Percentiles rank a stretch among this genome's conserved stretches.
phyloP scores from a whole-genome alignment of 169 alveolate genomes.

The Eimeria tenella region DNA sequence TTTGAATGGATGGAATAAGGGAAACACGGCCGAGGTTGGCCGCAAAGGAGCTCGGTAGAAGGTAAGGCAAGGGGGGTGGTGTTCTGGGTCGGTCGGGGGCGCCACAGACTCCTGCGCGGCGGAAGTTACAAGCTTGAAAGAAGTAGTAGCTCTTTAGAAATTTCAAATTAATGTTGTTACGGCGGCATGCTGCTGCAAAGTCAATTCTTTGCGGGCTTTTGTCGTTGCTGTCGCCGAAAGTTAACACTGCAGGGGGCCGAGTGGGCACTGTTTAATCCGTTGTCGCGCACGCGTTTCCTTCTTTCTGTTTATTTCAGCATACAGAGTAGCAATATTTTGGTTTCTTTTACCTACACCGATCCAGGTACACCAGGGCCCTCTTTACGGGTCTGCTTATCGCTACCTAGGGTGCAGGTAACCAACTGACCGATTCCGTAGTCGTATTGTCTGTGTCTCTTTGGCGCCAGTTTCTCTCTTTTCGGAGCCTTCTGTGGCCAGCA shows the following conservation, averaged over 20 bases:
- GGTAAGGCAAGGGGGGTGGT: neutral
- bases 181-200: slow-evolving; percentile 1
- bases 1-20: too few relatives aligned
- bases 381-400: too few relatives aligned
- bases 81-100: slow-evolving; percentile 65
- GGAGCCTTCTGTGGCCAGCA: too few relatives aligned
- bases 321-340: neutral
- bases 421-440: too few relatives aligned
- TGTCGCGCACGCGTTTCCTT: neutral
- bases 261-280: neutral
- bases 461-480: too few relatives aligned
- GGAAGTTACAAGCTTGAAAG: too few relatives aligned
- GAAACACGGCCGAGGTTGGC: neutral
- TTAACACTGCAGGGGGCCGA: neutral
- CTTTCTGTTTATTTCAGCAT: neutral
- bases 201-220: neutral
- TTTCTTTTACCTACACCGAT: neutral
- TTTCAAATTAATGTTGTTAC: neutral
- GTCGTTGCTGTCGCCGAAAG: neutral
- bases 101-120: neutral
- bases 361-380: too few relatives aligned
- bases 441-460: too few relatives aligned
- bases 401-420: too few relatives aligned
- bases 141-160: neutral
- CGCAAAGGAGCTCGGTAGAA: neutral